phyloP scores from a whole-genome alignment of 257 asterid species.

The Forsythia viridissima region DNA sequence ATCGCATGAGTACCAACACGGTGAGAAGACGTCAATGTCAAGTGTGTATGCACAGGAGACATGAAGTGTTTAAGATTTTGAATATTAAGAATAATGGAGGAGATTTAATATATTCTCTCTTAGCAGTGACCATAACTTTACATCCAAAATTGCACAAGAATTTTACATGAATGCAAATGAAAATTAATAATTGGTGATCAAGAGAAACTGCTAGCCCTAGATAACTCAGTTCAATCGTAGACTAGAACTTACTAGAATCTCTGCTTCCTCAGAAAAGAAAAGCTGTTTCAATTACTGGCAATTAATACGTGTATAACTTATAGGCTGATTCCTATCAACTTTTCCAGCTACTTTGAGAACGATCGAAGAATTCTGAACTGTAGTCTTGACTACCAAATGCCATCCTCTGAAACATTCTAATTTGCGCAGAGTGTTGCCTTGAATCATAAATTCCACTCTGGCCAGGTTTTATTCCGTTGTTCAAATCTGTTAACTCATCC shows the following conservation, averaged over 20 bases:
- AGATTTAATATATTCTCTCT: too few relatives aligned
- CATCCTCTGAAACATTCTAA: constrained; percentile 80
- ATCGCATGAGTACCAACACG: too few relatives aligned
- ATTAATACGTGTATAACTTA: too few relatives aligned
- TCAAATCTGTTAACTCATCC: constrained; percentile 71
- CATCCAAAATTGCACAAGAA: too few relatives aligned
- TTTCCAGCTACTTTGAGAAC: constrained; percentile 31
- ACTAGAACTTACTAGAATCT: constrained; percentile 30
- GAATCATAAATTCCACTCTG: constrained; percentile 69
- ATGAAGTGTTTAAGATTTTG: too few relatives aligned
- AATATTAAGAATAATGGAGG: too few relatives aligned
- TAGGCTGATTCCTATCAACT: too few relatives aligned
- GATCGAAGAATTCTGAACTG: constrained; percentile 47
- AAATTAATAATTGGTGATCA: not conserved
- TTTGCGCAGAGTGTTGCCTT: constrained; percentile 79
- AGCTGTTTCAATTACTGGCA: too few relatives aligned
- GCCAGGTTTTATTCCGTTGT: constrained; percentile 84
- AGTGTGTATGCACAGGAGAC: too few relatives aligned
- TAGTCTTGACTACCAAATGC: constrained; percentile 84
- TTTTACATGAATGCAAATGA: too few relatives aligned
- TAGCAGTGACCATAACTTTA: too few relatives aligned
- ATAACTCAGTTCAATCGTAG: not conserved
- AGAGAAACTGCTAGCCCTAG: not conserved
- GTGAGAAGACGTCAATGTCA: too few relatives aligned
- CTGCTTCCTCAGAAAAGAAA: constrained; percentile 24